A percentile compares a stretch with the other conserved stretches of the same genome.
Evolutionary conservation across 2,329 filamentous ascomycete genomes (phyloP).

Genomic region (Aureobasidium sp.): DNA sequence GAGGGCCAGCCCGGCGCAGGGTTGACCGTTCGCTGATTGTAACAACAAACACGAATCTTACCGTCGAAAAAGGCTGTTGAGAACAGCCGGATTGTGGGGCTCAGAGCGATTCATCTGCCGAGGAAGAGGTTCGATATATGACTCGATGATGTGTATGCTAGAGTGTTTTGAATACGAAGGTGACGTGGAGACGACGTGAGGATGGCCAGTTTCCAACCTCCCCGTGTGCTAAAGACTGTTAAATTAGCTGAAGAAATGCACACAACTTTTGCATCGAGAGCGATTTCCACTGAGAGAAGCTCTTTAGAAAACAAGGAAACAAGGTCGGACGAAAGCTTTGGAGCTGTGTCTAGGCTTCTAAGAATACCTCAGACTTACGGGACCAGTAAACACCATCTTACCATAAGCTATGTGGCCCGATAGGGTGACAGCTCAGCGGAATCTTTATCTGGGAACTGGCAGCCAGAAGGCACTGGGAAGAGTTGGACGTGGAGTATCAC

Average conservation of each 20-base stretch:
- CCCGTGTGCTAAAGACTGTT: too few species aligned
- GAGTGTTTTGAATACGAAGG: not conserved
- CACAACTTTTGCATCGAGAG: too few species aligned
- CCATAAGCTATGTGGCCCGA: not conserved
- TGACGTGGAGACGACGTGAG: not conserved
- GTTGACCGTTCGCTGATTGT: not conserved
- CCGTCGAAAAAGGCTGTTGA: not conserved
- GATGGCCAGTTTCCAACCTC: too few species aligned
- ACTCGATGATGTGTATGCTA: not conserved
- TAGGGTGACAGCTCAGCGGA: not conserved
- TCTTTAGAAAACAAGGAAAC: too few species aligned
- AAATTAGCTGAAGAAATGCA: too few species aligned
- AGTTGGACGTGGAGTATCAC: not conserved
- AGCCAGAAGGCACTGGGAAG: not conserved
- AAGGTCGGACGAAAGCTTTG: not conserved
- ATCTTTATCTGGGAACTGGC: too few species aligned
- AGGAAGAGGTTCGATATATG: not conserved
- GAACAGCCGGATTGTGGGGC: not conserved
- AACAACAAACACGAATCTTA: conserved; percentile 4
- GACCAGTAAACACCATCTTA: not conserved
- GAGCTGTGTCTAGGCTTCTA: too few species aligned
- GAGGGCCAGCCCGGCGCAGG: not conserved
- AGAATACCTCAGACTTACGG: not conserved
- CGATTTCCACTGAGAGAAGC: too few species aligned
- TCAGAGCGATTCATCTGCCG: not conserved